These are phyloP conservation scores for Aspergillus sp. DNA, from an alignment of 2,329 filamentous ascomycete genomes.

Conservation along the genomic window DNA sequence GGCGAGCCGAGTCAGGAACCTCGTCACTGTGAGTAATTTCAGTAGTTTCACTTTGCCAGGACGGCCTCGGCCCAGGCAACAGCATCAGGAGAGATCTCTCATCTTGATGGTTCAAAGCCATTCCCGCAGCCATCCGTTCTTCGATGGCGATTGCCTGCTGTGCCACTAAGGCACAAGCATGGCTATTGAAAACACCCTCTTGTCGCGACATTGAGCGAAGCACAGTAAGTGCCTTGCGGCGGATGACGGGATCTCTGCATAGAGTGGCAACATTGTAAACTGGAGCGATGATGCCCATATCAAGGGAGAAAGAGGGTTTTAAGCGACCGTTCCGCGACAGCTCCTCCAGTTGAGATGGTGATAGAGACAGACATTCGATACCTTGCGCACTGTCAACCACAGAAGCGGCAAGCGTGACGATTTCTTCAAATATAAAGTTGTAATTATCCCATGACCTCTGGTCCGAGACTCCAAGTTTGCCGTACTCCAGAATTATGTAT, in stretches of 20 bases:
- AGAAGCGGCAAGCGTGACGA: constrained; percentile 23
- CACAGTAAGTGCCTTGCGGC: constrained; percentile 24
- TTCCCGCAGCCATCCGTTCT: constrained; percentile 7
- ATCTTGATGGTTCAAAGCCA: background rate
- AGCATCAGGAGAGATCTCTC: background rate
- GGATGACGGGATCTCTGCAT: constrained; percentile 28
- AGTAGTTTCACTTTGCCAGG: background rate
- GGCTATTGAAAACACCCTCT: constrained; percentile 22
- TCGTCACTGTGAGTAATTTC: background rate
- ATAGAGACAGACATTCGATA: background rate
- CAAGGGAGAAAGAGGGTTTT: constrained; percentile 24
- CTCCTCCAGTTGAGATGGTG: background rate
- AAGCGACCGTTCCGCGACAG: background rate
- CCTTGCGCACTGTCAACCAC: constrained; percentile 13
- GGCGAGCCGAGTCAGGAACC: constrained; percentile 6
- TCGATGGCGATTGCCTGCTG: constrained; percentile 22
- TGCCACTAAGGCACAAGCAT: constrained; percentile 17
- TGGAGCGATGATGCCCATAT: constrained; percentile 25
- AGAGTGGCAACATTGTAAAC: constrained; percentile 26
- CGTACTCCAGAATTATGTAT: constrained; percentile 6
- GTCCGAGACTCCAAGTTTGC: constrained; percentile 9
- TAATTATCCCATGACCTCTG: constrained; percentile 23
- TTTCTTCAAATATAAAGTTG: constrained; percentile 21
- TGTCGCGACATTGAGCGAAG: constrained; percentile 19
- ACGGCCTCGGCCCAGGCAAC: background rate